Evolutionary conservation across 2,329 filamentous ascomycete species (phyloP).

Genomic region (Fusarium sp.): DNA sequence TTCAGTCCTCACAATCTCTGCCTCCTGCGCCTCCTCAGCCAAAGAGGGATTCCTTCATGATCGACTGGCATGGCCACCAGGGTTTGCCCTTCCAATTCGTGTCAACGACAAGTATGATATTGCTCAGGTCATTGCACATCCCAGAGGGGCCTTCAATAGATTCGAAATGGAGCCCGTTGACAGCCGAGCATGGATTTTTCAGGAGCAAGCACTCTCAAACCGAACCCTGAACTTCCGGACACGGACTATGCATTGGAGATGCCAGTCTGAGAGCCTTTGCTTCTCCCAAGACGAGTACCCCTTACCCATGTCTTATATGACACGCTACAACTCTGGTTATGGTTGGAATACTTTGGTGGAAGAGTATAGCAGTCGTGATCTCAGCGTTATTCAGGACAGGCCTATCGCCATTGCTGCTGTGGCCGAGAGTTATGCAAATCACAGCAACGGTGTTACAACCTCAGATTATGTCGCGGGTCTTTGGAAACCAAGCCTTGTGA

Average conservation of each 20-base stretch:
- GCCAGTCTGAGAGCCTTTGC: no score
- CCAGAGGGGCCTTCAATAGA: no score
- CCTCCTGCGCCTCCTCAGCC: background rate
- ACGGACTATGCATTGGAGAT: no score
- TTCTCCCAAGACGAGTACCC: no score
- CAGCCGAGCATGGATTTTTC: background rate
- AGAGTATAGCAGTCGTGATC: background rate
- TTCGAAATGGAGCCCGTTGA: background rate
- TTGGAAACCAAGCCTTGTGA: background rate
- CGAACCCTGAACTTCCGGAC: background rate
- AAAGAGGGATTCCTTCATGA: background rate
- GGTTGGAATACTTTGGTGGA: no score
- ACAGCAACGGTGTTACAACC: background rate
- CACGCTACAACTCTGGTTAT: background rate
- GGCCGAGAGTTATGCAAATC: background rate
- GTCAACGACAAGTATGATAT: background rate
- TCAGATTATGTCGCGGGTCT: background rate
- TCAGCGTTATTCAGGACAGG: background rate
- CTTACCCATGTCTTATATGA: no score
- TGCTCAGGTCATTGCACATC: background rate
- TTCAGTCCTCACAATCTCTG: background rate
- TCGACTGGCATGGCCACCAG: background rate
- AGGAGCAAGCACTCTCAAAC: background rate
- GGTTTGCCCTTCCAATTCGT: background rate
- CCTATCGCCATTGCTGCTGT: background rate